Evolutionary conservation across 805 yeast species (phyloP), one percentile per base, ranked within the genome.

Genomic region (Metschnikowia peoriensis): DNA sequence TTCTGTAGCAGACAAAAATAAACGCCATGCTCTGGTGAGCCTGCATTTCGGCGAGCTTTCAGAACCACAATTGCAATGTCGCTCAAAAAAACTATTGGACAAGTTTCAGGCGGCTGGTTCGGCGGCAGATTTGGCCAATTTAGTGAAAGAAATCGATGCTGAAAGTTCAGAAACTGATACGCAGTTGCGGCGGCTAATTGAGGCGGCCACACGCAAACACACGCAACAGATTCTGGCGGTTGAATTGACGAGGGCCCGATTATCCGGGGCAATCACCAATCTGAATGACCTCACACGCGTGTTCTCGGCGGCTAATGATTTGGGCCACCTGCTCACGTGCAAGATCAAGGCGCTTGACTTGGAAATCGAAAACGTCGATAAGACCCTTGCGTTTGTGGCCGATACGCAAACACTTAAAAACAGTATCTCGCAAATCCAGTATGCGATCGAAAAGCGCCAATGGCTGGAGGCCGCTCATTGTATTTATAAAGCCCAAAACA

Each of bases 401-500:
- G 72, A 84, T 53, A 86, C 88, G 1, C 84, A 85, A 54, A 67
- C 76, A n/a, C 71, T 93, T 54, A 87, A 87, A 62, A 77, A 77
- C 34, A 82, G 84, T 59, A 78, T 93, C 10, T 75, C 80, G 41
- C 83, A 84, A 50, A 86, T 89, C 6, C 72, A 83, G 61, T 80
- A 81, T 46, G 88, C 96, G 6, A 77, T 93, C 49, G 85, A 82
- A 37, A 79, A 80, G 34, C 69, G 79, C 32, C 82, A 89, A 59
- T 90, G 94, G 88, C 81, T 79, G 29, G 66, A 80, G n/a, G 97
- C 96, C 1, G 93, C 97, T 0, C 73, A 72, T 49, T 80, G 90
- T 15, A 86, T 91, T 5, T 58, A 67, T 49, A 66, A 67, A 9
- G 67, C 75, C 38, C 65, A 60, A 27, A 58, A 64, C 32, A 63